Percentiles rank a stretch among this genome's conserved stretches.
Evolutionary conservation across 2,329 filamentous ascomycete genomes (phyloP).

Genomic region (Claviceps maximensis): DNA sequence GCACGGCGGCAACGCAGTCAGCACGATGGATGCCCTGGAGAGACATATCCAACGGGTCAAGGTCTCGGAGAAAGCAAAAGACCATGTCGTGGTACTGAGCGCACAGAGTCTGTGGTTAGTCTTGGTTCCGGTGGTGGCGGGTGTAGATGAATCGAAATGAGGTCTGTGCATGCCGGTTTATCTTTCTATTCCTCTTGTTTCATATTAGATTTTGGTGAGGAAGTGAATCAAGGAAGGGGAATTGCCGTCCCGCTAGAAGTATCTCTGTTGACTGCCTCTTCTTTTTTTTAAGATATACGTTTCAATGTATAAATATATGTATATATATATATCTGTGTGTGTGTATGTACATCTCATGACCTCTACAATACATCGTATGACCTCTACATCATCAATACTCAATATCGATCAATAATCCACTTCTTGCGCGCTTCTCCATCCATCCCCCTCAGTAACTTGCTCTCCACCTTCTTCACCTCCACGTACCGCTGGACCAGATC

Average conservation of each 20-base stretch:
- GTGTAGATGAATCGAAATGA: not conserved
- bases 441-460: constrained; percentile 30
- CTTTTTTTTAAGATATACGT: no score
- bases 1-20: constrained; percentile 6
- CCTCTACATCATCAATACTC: not conserved
- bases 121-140: constrained; percentile 9
- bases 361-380: not conserved
- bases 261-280: no score
- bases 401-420: constrained; percentile 56
- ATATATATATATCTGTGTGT: no score
- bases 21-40: constrained; percentile 14
- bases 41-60: constrained; percentile 18
- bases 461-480: constrained; percentile 45
- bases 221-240: no score
- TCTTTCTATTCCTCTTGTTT: no score
- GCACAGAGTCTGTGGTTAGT: constrained; percentile 24
- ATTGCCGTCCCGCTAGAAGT: no score
- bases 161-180: no score
- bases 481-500: constrained; percentile 44
- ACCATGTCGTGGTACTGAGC: constrained; percentile 13
- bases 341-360: not conserved
- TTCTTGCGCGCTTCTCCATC: constrained; percentile 29
- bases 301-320: no score
- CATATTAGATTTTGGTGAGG: no score
- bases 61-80: constrained; percentile 9